A percentile compares a stretch with the other conserved stretches of the same genome.
These are phyloP conservation scores for Pythium phragmiticola DNA, from an alignment of 352 stramenopile species.

Conservation along the genomic window DNA sequence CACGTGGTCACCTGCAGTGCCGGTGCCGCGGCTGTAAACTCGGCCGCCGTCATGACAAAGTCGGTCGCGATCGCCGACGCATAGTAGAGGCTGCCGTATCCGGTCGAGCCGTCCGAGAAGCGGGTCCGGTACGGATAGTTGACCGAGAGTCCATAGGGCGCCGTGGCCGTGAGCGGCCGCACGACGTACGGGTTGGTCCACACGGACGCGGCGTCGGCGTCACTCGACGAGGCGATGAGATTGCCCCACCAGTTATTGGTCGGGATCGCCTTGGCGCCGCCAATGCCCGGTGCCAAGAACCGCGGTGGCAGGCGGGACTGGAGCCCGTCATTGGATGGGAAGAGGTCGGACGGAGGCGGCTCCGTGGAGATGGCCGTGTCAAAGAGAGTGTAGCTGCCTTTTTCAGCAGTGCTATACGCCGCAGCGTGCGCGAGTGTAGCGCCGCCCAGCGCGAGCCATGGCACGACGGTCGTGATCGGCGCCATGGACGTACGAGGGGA, in stretches of 20 bases:
- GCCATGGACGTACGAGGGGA: not conserved
- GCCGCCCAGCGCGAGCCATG: slow-evolving; percentile 12
- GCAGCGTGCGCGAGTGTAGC: slow-evolving; percentile 21
- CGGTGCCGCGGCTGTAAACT: slow-evolving; percentile 44
- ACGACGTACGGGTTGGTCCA: slow-evolving; percentile 74
- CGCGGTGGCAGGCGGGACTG: slow-evolving; percentile 41
- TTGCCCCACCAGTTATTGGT: slow-evolving; percentile 87
- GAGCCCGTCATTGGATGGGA: slow-evolving; percentile 29
- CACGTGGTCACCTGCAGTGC: slow-evolving; percentile 54
- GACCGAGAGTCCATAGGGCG: slow-evolving; percentile 47
- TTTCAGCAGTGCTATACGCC: slow-evolving; percentile 14
- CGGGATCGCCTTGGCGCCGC: slow-evolving; percentile 48
- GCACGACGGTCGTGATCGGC: not conserved
- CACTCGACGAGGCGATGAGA: slow-evolving; percentile 51
- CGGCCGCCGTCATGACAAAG: slow-evolving; percentile 48
- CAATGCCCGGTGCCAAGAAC: slow-evolving; percentile 42
- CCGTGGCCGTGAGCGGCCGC: slow-evolving; percentile 27
- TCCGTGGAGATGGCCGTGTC: slow-evolving; percentile 31
- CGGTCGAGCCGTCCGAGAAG: slow-evolving; percentile 46
- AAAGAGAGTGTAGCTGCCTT: slow-evolving; percentile 31
- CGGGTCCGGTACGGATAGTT: slow-evolving; percentile 68
- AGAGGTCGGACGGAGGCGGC: slow-evolving; percentile 25
- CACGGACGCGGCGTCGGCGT: slow-evolving; percentile 49
- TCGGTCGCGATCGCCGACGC: slow-evolving; percentile 58
- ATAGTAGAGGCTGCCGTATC: slow-evolving; percentile 48